phyloP scores from a whole-genome alignment of 768 basidiomycete genomes.

The Nidularia sp. region DNA sequence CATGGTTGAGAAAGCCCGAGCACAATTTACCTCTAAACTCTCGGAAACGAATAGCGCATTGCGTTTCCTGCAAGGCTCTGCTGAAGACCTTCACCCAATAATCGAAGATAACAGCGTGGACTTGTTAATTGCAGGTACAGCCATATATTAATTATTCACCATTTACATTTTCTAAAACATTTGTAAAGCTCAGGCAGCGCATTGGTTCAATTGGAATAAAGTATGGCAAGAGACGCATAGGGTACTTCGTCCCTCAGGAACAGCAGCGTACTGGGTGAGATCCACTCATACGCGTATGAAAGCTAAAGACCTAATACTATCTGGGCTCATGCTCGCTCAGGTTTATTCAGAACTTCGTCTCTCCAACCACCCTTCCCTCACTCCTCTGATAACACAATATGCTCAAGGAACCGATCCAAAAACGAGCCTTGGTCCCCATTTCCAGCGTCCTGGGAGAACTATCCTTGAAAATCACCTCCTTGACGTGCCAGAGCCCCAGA shows the following conservation, averaged over 20 bases:
- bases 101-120: constrained; percentile 52
- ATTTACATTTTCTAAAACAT: not conserved
- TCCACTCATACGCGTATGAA: not conserved
- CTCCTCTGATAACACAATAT: constrained; percentile 57
- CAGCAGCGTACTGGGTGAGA: constrained; percentile 71
- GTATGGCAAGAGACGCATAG: constrained; percentile 68
- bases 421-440: constrained; percentile 65
- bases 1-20: constrained; percentile 61
- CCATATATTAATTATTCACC: not conserved
- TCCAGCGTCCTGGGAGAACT: constrained; percentile 76
- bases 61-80: constrained; percentile 29
- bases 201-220: constrained; percentile 77
- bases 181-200: constrained; percentile 64
- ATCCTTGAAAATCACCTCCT: constrained; percentile 71
- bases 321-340: constrained; percentile 18
- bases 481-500: constrained; percentile 55
- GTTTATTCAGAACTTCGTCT: constrained; percentile 74
- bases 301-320: not conserved
- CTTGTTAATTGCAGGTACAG: constrained; percentile 60
- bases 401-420: constrained; percentile 52
- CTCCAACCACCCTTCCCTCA: constrained; percentile 50
- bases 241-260: constrained; percentile 58
- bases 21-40: constrained; percentile 9
- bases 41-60: constrained; percentile 10
- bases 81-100: constrained; percentile 52